phyloP scores from a whole-genome alignment of 177 flowering plant species.

The Telopea speciosissima region DNA sequence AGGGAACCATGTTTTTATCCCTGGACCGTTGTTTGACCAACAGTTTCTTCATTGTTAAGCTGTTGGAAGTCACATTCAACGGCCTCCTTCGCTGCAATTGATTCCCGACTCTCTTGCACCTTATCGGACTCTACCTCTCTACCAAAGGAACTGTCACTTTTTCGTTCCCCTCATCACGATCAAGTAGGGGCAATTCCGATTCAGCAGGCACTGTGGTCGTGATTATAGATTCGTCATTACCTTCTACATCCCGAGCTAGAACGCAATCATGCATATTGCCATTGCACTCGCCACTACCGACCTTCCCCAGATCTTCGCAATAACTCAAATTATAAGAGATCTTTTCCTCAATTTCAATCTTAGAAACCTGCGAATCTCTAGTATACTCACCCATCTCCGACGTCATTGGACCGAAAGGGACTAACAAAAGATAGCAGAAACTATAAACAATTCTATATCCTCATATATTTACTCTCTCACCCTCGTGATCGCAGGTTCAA shows the following conservation, averaged over 20 bases:
- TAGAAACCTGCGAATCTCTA: conserved; percentile 13
- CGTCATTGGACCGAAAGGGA: conserved; percentile 25
- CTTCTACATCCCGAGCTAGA: not conserved
- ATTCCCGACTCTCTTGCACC: conserved; percentile 4
- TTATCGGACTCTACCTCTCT: not conserved
- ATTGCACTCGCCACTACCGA: conserved; percentile 16
- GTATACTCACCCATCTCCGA: conserved; percentile 19
- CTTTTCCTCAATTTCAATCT: conserved; percentile 20
- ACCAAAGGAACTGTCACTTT: not conserved
- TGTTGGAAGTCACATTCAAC: conserved; percentile 7
- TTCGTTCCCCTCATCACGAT: conserved; percentile 4
- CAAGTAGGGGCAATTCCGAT: conserved; percentile 6
- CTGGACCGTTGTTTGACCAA: no score
- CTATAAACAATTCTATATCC: not conserved
- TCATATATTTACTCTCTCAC: not conserved
- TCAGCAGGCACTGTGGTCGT: conserved; percentile 9
- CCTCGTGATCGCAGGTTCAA: conserved; percentile 3
- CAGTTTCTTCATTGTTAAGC: conserved; percentile 4
- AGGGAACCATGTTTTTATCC: no score
- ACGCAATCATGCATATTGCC: conserved; percentile 11
- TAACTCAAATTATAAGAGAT: conserved; percentile 11
- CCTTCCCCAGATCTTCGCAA: conserved; percentile 13
- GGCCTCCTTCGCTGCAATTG: conserved; percentile 1
- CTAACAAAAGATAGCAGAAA: not conserved
- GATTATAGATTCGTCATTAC: conserved; percentile 3